Evolutionary conservation across 306 rosid species (phyloP).

Genomic region (Rosa chinensis): DNA sequence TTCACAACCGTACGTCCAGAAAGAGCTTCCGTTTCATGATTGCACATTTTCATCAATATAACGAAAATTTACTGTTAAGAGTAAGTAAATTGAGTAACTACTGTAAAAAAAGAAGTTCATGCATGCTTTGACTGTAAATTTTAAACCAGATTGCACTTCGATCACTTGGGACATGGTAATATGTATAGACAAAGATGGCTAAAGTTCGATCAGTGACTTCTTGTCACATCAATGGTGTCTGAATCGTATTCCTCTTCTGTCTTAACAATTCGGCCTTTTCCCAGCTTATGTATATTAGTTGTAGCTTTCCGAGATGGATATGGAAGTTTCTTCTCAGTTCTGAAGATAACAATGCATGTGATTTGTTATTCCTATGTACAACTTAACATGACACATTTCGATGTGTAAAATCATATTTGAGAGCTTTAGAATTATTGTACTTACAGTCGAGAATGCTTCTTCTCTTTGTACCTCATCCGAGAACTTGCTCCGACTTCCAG

Average conservation of each 20-base stretch:
- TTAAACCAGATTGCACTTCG: not conserved
- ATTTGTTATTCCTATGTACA: not conserved
- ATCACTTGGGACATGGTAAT: not conserved
- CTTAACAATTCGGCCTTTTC: slow-evolving; percentile 44
- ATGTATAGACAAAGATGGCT: slow-evolving; percentile 13
- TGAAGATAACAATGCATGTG: slow-evolving; percentile 29
- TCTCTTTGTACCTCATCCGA: slow-evolving; percentile 40
- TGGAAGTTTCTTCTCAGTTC: slow-evolving; percentile 47
- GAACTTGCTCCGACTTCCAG: slow-evolving; percentile 33
- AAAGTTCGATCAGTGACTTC: slow-evolving; percentile 25
- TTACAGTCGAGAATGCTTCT: slow-evolving; percentile 47
- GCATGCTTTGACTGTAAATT: slow-evolving; percentile 1
- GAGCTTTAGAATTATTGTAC: slow-evolving; percentile 20
- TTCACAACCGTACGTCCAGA: not conserved
- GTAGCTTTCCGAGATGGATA: slow-evolving; percentile 44
- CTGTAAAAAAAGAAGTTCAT: not conserved
- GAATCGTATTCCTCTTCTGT: slow-evolving; percentile 38
- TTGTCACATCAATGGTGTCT: slow-evolving; percentile 18
- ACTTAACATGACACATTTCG: slow-evolving; percentile 4
- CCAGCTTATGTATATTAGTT: slow-evolving; percentile 38
- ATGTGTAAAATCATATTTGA: not conserved
- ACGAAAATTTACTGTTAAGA: not conserved
- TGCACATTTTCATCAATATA: not conserved
- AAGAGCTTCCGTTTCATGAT: not conserved
- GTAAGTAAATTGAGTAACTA: not conserved